These are phyloP conservation scores for Brassica incana DNA, from an alignment of 345 rosid genomes.

Conservation along the genomic window DNA sequence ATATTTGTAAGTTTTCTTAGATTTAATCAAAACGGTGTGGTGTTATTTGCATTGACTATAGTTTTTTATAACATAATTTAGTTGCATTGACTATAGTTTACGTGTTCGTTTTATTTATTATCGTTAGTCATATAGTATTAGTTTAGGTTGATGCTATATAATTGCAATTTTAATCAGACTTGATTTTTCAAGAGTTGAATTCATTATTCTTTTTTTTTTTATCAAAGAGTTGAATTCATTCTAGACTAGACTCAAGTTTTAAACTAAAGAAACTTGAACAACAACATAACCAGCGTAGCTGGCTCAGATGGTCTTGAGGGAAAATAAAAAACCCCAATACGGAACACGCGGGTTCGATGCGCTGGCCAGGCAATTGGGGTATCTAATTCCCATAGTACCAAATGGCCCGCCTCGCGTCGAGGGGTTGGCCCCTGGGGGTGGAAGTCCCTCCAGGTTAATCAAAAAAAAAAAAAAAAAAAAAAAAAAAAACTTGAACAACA, in stretches of 20 bases:
- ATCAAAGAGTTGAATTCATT: background rate
- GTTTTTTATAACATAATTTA: background rate
- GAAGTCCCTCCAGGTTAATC: no score
- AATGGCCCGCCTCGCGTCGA: no score
- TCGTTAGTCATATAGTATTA: background rate
- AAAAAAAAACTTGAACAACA: background rate
- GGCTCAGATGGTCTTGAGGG: no score
- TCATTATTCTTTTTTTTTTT: background rate
- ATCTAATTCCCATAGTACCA: no score
- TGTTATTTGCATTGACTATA: background rate
- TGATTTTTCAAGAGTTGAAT: background rate
- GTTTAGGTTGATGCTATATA: background rate
- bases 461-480: no score
- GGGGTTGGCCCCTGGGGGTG: no score
- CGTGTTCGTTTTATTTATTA: background rate
- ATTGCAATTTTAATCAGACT: background rate
- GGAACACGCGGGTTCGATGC: no score
- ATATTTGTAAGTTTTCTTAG: background rate
- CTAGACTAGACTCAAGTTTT: background rate
- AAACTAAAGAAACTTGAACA: background rate
- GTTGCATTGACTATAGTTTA: background rate
- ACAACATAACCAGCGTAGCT: no score
- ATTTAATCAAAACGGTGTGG: background rate
- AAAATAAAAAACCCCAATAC: no score
- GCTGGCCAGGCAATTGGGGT: no score